phyloP scores from a whole-genome alignment of 495 filamentous ascomycete species.

The Aspergillus sclerotioniger region DNA sequence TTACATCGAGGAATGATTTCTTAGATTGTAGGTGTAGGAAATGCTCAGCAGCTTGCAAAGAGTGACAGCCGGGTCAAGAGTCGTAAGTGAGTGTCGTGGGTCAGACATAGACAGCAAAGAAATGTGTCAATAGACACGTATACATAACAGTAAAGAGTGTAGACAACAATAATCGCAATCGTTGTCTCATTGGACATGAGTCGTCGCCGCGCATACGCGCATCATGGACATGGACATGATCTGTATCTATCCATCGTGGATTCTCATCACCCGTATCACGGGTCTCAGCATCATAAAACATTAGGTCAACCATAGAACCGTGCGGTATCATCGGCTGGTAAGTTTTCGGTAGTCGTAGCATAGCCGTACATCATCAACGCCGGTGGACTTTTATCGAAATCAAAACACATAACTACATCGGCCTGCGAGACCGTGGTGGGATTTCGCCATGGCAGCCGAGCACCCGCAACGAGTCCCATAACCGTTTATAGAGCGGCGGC shows the following conservation, averaged over 20 bases:
- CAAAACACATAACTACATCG: constrained; percentile 11
- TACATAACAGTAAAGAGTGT: not conserved
- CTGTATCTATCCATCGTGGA: constrained; percentile 9
- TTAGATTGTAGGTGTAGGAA: constrained; percentile 5
- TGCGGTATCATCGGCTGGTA: constrained; percentile 8
- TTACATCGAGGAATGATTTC: not conserved
- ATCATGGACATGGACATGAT: not conserved
- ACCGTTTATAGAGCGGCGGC: constrained; percentile 27
- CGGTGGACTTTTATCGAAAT: constrained; percentile 5
- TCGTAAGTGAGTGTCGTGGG: not conserved
- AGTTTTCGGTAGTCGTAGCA: constrained; percentile 4
- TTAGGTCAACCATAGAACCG: constrained; percentile 10
- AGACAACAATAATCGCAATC: not conserved
- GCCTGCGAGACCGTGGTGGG: constrained; percentile 15
- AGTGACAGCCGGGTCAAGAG: not conserved
- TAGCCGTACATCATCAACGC: constrained; percentile 15
- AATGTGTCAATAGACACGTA: not conserved
- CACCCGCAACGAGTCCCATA: constrained; percentile 32
- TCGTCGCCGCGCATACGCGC: constrained; percentile 6
- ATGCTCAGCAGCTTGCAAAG: not conserved
- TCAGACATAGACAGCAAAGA: not conserved
- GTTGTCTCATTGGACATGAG: not conserved
- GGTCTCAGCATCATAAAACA: constrained; percentile 19
- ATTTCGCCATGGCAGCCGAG: constrained; percentile 27
- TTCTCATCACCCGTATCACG: not conserved